Base-by-base conservation (phyloP, 176 grass and related monocot species). In the Aegilops sharonensis region DNA sequence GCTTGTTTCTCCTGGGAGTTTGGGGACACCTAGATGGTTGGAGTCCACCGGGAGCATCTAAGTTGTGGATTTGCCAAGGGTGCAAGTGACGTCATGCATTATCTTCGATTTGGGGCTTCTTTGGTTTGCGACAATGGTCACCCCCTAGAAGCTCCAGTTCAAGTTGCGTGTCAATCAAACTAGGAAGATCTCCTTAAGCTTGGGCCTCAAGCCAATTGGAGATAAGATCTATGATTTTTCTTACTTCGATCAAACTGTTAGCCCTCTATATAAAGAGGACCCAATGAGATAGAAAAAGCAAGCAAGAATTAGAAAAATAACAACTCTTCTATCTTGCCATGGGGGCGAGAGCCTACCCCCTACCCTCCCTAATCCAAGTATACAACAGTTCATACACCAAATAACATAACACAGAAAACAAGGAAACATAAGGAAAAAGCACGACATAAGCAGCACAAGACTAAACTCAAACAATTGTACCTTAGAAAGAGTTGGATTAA, bases 401-500 rank as follows among this genome's bases (percentile, higher is more conserved):
- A 75, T 75, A 50, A 50, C 42, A 74, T 27, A 48, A 74, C 12
- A 74, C 23, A 18, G 13, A 50, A 75, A 75, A 23, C 20, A 72
- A 42, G 37, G 20, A 84, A 84, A 30, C n/a, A 73, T 43, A 73
- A 18, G 47, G 40, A 30, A 50, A 64, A 6, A 50, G 32, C 56
- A 54, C 20, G 42, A 68, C 11, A 15, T 29, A 75, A 30, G 25
- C 31, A 85, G n/a, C 21, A 68, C 23, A 71, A 77, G 23, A 61
- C 65, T 69, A 85, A 81, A 85, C 47, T 40, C 52, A 35, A 54
- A 35, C 9, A 43, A 20, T 8, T 62, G 25, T 78, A 91, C 86
- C 86, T 91, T 91, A 36, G 83, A 91, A 64, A 79, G 86, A 5
- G 90, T 91, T 68, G 90, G 90, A 72, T 17, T 32, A 70, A 91